A percentile compares a stretch with the other conserved stretches of the same genome.
Conservation (phyloP, 345 rosid genomes). For the Camelina hispida region DNA sequence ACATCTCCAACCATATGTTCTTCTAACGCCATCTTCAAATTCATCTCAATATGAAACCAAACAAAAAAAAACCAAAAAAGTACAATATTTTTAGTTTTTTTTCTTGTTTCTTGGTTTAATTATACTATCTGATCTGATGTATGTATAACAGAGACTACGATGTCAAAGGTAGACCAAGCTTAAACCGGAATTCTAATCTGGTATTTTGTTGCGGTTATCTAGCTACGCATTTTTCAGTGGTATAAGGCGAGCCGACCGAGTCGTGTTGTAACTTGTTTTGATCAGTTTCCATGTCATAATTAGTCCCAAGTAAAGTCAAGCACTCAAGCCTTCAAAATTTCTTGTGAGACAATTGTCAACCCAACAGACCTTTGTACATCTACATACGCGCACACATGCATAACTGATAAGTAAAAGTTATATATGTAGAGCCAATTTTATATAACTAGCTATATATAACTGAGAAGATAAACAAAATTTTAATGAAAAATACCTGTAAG, state of each 20-base stretch:
- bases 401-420: not conserved
- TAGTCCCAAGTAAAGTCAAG: conserved; percentile 3
- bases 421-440: not conserved
- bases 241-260: not conserved
- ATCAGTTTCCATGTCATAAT: not conserved
- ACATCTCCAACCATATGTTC: not conserved
- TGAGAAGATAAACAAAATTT: no score
- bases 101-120: not conserved
- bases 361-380: conserved; percentile 12
- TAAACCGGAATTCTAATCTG: not conserved
- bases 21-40: not conserved
- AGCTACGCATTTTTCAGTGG: not conserved
- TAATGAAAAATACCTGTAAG: no score
- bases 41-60: not conserved
- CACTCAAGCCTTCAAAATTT: conserved; percentile 2
- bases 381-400: not conserved
- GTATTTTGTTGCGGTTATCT: not conserved
- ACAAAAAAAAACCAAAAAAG: no score
- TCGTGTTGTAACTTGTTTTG: conserved; percentile 9
- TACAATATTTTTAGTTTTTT: not conserved
- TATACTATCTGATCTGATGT: no score
- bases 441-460: no score
- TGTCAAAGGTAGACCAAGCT: not conserved
- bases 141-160: not conserved
- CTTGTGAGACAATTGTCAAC: conserved; percentile 1